phyloP scores from a whole-genome alignment of 2,329 filamentous ascomycete species.

The Aspergillus intermedius region DNA sequence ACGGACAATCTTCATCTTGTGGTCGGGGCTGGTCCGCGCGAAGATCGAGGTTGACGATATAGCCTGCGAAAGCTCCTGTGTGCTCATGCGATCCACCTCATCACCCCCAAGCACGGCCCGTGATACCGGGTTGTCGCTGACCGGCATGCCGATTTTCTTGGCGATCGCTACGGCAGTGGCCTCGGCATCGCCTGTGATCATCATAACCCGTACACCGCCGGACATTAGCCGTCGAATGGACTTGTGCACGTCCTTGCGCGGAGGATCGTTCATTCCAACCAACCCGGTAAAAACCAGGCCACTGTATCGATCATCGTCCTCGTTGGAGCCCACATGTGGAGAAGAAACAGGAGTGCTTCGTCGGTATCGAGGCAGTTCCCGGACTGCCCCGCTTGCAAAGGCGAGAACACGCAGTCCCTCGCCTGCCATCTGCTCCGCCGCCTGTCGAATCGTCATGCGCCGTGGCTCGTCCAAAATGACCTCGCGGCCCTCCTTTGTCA shows the following conservation, averaged over 20 bases:
- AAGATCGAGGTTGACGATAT: conserved; percentile 91
- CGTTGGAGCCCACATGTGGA: conserved; percentile 29
- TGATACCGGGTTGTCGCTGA: conserved; percentile 53
- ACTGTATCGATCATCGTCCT: conserved; percentile 68
- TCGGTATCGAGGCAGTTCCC: conserved; percentile 38
- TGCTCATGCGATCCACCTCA: conserved; percentile 87
- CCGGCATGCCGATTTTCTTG: conserved; percentile 87
- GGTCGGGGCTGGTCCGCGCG: conserved; percentile 89
- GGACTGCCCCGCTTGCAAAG: conserved; percentile 78
- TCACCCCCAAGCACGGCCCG: conserved; percentile 72
- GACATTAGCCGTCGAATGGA: conserved; percentile 87
- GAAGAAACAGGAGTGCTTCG: conserved; percentile 37
- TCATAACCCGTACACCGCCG: conserved; percentile 92
- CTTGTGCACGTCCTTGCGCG: conserved; percentile 78
- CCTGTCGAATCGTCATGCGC: conserved; percentile 66
- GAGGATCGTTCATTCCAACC: conserved; percentile 96
- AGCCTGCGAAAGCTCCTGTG: conserved; percentile 72
- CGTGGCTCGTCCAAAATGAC: conserved; percentile 73
- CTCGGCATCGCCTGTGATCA: conserved; percentile 97
- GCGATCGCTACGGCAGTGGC: conserved; percentile 92
- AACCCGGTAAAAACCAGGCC: conserved; percentile 84
- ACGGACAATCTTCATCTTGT: conserved; percentile 94
- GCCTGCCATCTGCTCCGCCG: conserved; percentile 78
- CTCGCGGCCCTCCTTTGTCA: conserved; percentile 79
- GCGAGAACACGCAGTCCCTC: conserved; percentile 86